A percentile compares a stretch with the other conserved stretches of the same genome.
Evolutionary conservation across 345 rosid species (phyloP).

Genomic region (Erodium maritimum): DNA sequence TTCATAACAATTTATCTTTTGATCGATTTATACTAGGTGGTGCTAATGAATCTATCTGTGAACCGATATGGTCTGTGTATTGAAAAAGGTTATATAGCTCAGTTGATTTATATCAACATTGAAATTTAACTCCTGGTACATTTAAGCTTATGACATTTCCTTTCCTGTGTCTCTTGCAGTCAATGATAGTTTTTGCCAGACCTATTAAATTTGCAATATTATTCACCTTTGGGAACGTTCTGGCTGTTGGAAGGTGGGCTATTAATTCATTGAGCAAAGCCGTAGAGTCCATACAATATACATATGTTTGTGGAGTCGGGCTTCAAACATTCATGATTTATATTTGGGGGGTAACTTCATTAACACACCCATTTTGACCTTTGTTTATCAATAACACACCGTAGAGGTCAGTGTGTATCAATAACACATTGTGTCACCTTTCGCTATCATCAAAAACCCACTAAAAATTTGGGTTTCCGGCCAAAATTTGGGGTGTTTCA

Average conservation of each 20-base stretch:
- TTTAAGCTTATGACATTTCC: background rate
- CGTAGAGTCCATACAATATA: background rate
- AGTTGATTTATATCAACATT: background rate
- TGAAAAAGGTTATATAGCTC: background rate
- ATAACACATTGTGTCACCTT: too few species aligned
- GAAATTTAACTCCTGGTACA: background rate
- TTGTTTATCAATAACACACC: too few species aligned
- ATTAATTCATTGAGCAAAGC: too few species aligned
- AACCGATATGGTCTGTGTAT: background rate
- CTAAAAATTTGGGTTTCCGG: too few species aligned
- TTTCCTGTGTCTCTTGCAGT: constrained; percentile 34
- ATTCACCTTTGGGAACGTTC: constrained; percentile 80
- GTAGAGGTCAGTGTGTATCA: too few species aligned
- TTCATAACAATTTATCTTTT: background rate
- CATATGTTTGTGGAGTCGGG: background rate
- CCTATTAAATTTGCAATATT: constrained; percentile 84
- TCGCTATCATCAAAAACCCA: too few species aligned
- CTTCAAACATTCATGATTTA: background rate
- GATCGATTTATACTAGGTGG: background rate
- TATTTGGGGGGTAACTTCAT: too few species aligned
- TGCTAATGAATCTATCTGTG: background rate
- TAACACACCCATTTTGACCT: too few species aligned
- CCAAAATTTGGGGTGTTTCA: too few species aligned
- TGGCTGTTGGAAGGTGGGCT: constrained; percentile 85
- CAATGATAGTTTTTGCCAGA: constrained; percentile 58